Base-by-base conservation (phyloP, 2,329 filamentous ascomycete species). In the Stemphylium beticola region DNA sequence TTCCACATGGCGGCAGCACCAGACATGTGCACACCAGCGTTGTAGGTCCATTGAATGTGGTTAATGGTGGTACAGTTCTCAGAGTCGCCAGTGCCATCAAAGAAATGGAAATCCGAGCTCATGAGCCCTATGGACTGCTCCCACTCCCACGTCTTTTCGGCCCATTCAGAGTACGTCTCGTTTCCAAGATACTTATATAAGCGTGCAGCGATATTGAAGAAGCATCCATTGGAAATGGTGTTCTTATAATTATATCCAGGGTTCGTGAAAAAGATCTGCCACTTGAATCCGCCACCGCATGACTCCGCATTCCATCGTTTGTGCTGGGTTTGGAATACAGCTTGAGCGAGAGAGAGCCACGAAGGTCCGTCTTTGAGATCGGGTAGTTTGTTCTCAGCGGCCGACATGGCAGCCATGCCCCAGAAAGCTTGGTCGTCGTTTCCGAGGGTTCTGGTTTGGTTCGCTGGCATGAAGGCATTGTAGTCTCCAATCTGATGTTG, bases 221-320 rank as follows among this genome's bases (percentile, higher is more conserved):
- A 87, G 26, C 87, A 88, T 29, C 90, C 91, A 73, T 95, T 95
- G 58, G 87, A 87, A 62, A 93, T 85, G 15, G 87, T 84, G 77
- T 93, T 93, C 75, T 92, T 95, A 82, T 96, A 95, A 65, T 85
- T 82, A 72, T 92, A 87, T n/a, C 92, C 92, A 20, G 70, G 87
- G 73, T 96, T 93, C 65, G 83, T 85, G 3, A 82, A 76, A 71
- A 87, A 93, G 64, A 96, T 92, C 78, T 96, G 91, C 90, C 90
- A 93, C 49, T 84, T 81, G 42, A 95, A 78, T 5, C 91, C 92
- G 55, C 91, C 91, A 22, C 81, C 82, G 67, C 91, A 96, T 33
- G 78, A 76, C 0, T 78, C 75, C 0, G 76, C 80, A 71, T 93
- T 86, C 91, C 91, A 95, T 37, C 91, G 84, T 17, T 71, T 72